These are phyloP conservation scores for Pseudocercospora fijiensis DNA, from an alignment of 2,329 filamentous ascomycete species.

Conservation along the genomic window DNA sequence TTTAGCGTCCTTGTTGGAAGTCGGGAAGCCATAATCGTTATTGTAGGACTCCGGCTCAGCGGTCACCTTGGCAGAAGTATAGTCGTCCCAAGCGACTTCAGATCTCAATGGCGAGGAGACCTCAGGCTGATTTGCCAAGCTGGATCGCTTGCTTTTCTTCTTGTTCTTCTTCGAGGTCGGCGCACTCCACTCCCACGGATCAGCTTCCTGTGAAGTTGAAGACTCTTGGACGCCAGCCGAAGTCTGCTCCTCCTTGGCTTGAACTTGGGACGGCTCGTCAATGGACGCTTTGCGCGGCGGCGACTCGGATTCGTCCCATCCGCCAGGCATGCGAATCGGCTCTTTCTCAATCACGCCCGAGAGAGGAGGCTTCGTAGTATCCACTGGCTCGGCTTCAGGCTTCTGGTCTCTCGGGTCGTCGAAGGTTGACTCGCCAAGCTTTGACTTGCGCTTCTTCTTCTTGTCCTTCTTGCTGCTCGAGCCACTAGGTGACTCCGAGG, in stretches of 20 bases:
- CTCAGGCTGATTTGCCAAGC: slow-evolving; percentile 42
- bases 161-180: slow-evolving; percentile 41
- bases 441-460: slow-evolving; percentile 43
- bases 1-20: slow-evolving; percentile 6
- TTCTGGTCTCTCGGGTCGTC: slow-evolving; percentile 37
- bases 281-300: slow-evolving; percentile 17
- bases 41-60: slow-evolving; percentile 10
- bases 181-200: slow-evolving; percentile 24
- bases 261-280: slow-evolving; percentile 30
- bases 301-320: slow-evolving; percentile 29
- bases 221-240: slow-evolving; percentile 12
- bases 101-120: slow-evolving; percentile 47
- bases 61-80: slow-evolving; percentile 35
- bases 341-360: slow-evolving; percentile 4
- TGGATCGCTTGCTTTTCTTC: slow-evolving; percentile 48
- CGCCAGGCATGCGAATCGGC: slow-evolving; percentile 31
- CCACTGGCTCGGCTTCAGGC: slow-evolving; percentile 1
- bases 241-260: slow-evolving; percentile 22
- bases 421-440: slow-evolving; percentile 34
- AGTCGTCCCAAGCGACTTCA: slow-evolving; percentile 48
- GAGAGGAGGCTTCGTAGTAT: slow-evolving; percentile 6
- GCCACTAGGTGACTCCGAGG: slow-evolving; percentile 25
- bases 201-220: slow-evolving; percentile 25
- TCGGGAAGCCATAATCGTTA: slow-evolving; percentile 12
- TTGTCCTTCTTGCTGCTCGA: slow-evolving; percentile 34